Evolutionary conservation across 495 filamentous ascomycete species (phyloP).

Genomic region (Xylaria scruposa): DNA sequence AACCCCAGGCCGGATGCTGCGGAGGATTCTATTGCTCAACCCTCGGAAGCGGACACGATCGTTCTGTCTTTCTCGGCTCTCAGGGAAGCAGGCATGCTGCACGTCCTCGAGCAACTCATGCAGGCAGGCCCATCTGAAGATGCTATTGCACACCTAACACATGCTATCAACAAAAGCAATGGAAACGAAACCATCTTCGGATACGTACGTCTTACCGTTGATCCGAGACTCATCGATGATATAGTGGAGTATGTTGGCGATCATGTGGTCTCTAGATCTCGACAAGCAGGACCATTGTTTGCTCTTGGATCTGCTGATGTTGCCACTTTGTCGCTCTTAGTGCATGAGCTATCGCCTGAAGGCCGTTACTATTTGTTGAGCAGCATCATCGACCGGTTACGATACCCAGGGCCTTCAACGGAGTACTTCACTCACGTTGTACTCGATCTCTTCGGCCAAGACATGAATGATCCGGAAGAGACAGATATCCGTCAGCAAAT

Average conservation of each 20-base stretch:
- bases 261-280: slow-evolving; percentile 60
- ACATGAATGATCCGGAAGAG: slow-evolving; percentile 77
- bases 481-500: slow-evolving; percentile 88
- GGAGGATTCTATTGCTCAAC: slow-evolving; percentile 58
- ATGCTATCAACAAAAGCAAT: slow-evolving; percentile 65
- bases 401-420: slow-evolving; percentile 87
- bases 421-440: slow-evolving; percentile 92
- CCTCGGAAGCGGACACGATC: slow-evolving; percentile 36
- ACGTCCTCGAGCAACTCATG: slow-evolving; percentile 70
- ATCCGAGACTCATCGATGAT: slow-evolving; percentile 77
- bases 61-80: slow-evolving; percentile 51
- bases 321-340: slow-evolving; percentile 74
- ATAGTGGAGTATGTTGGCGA: slow-evolving; percentile 83
- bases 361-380: slow-evolving; percentile 83
- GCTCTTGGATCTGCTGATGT: slow-evolving; percentile 72
- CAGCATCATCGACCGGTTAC: slow-evolving; percentile 89
- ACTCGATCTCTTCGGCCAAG: slow-evolving; percentile 83
- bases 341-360: slow-evolving; percentile 74
- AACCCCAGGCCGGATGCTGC: slow-evolving; percentile 77
- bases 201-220: slow-evolving; percentile 67
- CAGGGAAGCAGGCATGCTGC: slow-evolving; percentile 66
- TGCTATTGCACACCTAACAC: slow-evolving; percentile 71
- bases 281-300: slow-evolving; percentile 65
- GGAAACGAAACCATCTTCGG: slow-evolving; percentile 65
- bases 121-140: slow-evolving; percentile 67